Percentiles rank a stretch among this genome's conserved stretches.
Conservation (phyloP, 805 yeast species). For the Candida argentea region DNA sequence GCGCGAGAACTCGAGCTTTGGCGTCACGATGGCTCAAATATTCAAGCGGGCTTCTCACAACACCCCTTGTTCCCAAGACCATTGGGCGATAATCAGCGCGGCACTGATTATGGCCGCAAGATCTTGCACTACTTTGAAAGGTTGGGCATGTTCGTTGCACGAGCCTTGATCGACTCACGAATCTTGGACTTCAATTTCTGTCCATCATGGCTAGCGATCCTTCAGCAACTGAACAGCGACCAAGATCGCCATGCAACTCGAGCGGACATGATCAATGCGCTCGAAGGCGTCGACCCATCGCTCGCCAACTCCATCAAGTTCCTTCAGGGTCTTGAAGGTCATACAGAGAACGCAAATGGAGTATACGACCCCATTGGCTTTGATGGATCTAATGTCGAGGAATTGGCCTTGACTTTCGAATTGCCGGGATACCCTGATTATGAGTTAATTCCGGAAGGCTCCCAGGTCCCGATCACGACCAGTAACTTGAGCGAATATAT, state of each 20-base stretch:
- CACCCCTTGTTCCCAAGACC: constrained; percentile 75
- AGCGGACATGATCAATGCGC: constrained; percentile 19
- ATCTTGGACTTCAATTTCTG: constrained; percentile 76
- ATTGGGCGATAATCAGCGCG: constrained; percentile 15
- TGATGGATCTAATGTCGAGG: constrained; percentile 37
- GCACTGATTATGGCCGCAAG: constrained; percentile 27
- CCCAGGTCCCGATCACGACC: constrained; percentile 34
- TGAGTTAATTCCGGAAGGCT: constrained; percentile 52
- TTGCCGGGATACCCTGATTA: constrained; percentile 67
- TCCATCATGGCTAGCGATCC: constrained; percentile 55
- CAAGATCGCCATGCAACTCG: not conserved
- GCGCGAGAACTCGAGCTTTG: constrained; percentile 52
- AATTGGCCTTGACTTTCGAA: constrained; percentile 53
- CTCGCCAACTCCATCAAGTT: constrained; percentile 46
- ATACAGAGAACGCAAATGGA: constrained; percentile 4
- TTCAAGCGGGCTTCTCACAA: constrained; percentile 12
- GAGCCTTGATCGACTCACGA: constrained; percentile 81
- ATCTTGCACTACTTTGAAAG: constrained; percentile 46
- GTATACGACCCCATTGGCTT: constrained; percentile 10
- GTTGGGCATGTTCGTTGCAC: constrained; percentile 76
- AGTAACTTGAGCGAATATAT: constrained; percentile 52
- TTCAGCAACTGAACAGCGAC: constrained; percentile 26
- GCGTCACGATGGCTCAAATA: constrained; percentile 35
- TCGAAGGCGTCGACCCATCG: constrained; percentile 45
- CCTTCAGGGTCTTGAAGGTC: no score